Evolutionary conservation across 2,329 filamentous ascomycete genomes (phyloP).

Genomic region (Penicillium psychrosexuale): DNA sequence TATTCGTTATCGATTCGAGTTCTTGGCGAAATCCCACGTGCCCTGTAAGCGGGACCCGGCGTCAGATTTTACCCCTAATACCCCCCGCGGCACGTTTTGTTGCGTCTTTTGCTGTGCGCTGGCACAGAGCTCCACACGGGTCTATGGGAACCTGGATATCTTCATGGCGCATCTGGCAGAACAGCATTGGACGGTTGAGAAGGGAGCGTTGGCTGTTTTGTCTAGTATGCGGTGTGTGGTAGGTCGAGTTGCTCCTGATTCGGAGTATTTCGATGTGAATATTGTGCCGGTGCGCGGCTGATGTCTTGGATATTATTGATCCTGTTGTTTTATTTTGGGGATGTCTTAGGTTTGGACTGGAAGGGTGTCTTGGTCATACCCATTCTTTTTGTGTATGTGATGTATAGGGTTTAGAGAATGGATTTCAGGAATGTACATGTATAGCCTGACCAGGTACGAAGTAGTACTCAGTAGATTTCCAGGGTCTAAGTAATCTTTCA

Average conservation of each 20-base stretch:
- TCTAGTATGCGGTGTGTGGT: conserved; percentile 45
- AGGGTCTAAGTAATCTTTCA: background rate
- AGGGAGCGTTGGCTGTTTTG: conserved; percentile 26
- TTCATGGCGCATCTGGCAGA: conserved; percentile 47
- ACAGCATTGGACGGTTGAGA: conserved; percentile 31
- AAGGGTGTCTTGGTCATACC: background rate
- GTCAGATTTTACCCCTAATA: background rate
- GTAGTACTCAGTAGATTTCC: background rate
- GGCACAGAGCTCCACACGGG: conserved; percentile 31
- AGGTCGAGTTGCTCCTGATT: conserved; percentile 37
- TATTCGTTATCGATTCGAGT: conserved; percentile 47
- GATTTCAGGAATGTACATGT: background rate
- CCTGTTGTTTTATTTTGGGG: background rate
- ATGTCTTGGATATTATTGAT: background rate
- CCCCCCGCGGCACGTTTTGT: conserved; percentile 32
- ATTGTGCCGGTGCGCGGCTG: conserved; percentile 30
- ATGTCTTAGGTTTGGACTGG: background rate
- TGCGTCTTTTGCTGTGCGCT: conserved; percentile 49
- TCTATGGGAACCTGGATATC: conserved; percentile 40
- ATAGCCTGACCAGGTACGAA: background rate
- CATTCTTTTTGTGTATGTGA: background rate
- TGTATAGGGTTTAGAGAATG: background rate
- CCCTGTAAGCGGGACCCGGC: conserved; percentile 26
- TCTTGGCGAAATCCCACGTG: conserved; percentile 49
- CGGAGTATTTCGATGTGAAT: conserved; percentile 50